Conservation (phyloP, 176 grass and related monocot species). For the Paspalum vaginatum region DNA sequence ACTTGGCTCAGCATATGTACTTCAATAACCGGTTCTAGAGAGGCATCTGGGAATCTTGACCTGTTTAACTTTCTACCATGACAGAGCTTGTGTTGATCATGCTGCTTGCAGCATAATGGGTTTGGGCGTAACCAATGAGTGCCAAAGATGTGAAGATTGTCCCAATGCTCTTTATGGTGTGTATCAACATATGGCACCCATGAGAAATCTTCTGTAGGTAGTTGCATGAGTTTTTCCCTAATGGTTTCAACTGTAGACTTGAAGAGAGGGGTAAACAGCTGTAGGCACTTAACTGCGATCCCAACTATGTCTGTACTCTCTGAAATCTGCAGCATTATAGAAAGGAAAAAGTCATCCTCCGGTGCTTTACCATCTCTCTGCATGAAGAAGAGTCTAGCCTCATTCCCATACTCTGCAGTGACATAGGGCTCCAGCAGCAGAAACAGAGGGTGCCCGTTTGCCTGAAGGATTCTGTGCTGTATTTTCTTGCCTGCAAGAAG, state of each 20-base stretch:
- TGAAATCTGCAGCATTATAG: not conserved
- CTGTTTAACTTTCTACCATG: not conserved
- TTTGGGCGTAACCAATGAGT: not conserved
- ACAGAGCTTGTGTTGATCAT: not conserved
- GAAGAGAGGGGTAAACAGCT: not conserved
- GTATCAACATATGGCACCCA: not conserved
- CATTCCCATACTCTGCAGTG: not conserved
- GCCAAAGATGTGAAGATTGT: not conserved
- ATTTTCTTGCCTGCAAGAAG: not conserved
- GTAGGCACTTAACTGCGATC: not conserved
- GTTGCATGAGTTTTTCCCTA: not conserved
- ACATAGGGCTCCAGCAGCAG: not conserved
- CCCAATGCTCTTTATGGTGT: not conserved
- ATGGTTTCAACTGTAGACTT: not conserved
- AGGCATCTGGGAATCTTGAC: not conserved
- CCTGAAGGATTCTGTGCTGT: not conserved
- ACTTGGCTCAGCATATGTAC: not conserved
- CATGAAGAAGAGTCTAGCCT: not conserved
- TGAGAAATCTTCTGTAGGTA: not conserved
- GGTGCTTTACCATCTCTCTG: not conserved
- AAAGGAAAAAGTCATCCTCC: not conserved
- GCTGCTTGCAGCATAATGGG: conserved; percentile 21
- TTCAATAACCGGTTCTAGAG: not conserved
- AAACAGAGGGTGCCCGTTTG: not conserved
- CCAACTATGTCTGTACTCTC: not conserved